Evolutionary conservation across 2,329 filamentous ascomycete species (phyloP).

Genomic region (Gaeumannomyces tritici): DNA sequence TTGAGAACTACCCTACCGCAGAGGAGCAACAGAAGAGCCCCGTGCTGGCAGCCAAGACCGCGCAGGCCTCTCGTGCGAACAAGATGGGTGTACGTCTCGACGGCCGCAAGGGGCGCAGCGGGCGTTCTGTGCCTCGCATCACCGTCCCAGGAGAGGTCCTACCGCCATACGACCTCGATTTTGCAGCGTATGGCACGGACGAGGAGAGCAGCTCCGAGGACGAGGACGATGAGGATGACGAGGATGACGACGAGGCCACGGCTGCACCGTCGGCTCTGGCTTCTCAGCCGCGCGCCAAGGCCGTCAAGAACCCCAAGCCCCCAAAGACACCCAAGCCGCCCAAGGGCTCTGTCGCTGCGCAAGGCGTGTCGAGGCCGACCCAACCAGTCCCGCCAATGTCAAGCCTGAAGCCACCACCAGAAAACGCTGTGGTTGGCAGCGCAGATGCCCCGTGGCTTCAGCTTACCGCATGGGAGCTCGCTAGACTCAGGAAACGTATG

Average conservation of each 20-base stretch:
- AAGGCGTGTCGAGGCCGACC: slow-evolving; percentile 3
- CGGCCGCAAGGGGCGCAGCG: slow-evolving; percentile 33
- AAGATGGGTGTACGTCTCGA: slow-evolving; percentile 35
- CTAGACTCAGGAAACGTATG: slow-evolving; percentile 70
- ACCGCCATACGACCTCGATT: slow-evolving; percentile 55
- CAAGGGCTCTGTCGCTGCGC: slow-evolving; percentile 19
- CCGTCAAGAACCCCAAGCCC: slow-evolving; percentile 23
- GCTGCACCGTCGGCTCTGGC: slow-evolving; percentile 22
- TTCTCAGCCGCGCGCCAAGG: slow-evolving; percentile 36
- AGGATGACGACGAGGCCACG: slow-evolving; percentile 30
- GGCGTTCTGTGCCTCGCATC: slow-evolving; percentile 43
- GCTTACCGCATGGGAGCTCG: slow-evolving; percentile 55
- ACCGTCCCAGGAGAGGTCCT: slow-evolving; percentile 58
- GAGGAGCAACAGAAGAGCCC: slow-evolving; percentile 40
- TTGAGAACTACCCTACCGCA: slow-evolving; percentile 46
- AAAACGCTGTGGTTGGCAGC: slow-evolving; percentile 48
- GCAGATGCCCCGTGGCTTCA: slow-evolving; percentile 56
- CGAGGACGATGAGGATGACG: slow-evolving; percentile 29
- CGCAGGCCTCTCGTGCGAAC: slow-evolving; percentile 23
- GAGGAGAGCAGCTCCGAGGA: slow-evolving; percentile 36
- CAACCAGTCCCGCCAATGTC: slow-evolving; percentile 14
- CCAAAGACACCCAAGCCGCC: slow-evolving; percentile 28
- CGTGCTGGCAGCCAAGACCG: neutral
- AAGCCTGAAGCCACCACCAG: slow-evolving; percentile 46
- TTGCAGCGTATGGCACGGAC: slow-evolving; percentile 39